Percentiles rank a stretch among this genome's conserved stretches.
phyloP scores from a whole-genome alignment of 2,329 filamentous ascomycete genomes.

The Trichoderma brevicompactum region DNA sequence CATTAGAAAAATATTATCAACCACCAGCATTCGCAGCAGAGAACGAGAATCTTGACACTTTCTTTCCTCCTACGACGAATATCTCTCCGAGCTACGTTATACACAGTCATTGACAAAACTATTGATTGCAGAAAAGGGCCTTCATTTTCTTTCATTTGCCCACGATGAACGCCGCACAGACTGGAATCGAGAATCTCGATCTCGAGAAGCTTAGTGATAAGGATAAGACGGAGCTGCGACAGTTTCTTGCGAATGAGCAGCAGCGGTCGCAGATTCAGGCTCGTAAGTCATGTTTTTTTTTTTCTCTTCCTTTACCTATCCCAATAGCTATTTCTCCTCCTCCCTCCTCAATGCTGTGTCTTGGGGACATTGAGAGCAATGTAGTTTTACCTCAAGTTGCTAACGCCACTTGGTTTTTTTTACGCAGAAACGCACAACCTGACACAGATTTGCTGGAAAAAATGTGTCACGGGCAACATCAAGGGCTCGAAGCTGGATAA shows the following conservation, averaged over 20 bases:
- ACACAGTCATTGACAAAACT: too few species aligned
- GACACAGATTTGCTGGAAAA: constrained; percentile 87
- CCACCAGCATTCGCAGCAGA: neutral
- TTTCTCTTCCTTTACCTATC: constrained; percentile 19
- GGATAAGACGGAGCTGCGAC: constrained; percentile 86
- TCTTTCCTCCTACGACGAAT: neutral
- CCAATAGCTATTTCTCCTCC: too few species aligned
- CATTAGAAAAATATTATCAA: constrained; percentile 19
- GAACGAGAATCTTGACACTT: neutral
- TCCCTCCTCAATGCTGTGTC: neutral
- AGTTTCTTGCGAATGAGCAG: constrained; percentile 81
- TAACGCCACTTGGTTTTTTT: neutral
- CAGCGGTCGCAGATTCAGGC: constrained; percentile 74
- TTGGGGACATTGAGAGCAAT: too few species aligned
- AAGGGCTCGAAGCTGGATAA: constrained; percentile 73
- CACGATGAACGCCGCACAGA: constrained; percentile 44
- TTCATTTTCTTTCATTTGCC: neutral
- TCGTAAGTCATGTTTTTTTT: constrained; percentile 54
- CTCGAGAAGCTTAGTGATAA: constrained; percentile 75
- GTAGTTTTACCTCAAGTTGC: neutral
- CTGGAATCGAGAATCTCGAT: constrained; percentile 60
- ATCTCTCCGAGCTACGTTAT: neutral
- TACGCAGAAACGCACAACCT: constrained; percentile 57
- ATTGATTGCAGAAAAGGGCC: neutral
- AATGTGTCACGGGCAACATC: constrained; percentile 81